phyloP scores from a whole-genome alignment of 2,329 filamentous ascomycete genomes.

The Calonectria montana region DNA sequence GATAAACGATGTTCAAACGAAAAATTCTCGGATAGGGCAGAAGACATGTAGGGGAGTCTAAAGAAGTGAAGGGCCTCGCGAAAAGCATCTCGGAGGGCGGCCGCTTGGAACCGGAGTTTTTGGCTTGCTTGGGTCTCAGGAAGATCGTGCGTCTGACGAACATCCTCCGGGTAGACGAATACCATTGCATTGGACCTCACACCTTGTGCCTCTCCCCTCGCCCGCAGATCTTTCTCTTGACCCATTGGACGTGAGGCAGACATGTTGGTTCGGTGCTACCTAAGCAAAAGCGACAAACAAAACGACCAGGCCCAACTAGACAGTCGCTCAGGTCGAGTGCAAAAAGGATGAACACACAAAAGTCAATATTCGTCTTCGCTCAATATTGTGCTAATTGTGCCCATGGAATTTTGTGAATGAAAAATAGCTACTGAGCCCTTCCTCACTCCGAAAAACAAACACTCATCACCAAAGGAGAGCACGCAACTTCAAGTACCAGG shows the following conservation, averaged over 20 bases:
- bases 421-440: neutral
- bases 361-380: neutral
- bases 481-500: slow-evolving; percentile 22
- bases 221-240: slow-evolving; percentile 18
- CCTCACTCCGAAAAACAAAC: neutral
- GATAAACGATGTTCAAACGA: slow-evolving; percentile 49
- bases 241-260: slow-evolving; percentile 4
- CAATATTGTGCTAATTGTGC: neutral
- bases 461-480: neutral
- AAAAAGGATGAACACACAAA: slow-evolving; percentile 6
- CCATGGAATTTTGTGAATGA: neutral
- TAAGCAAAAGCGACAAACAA: neutral
- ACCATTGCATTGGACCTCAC: slow-evolving; percentile 53
- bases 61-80: slow-evolving; percentile 48
- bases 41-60: slow-evolving; percentile 36
- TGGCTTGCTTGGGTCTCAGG: slow-evolving; percentile 58
- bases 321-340: neutral
- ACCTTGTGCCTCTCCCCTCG: slow-evolving; percentile 16
- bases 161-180: slow-evolving; percentile 58
- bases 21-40: slow-evolving; percentile 40
- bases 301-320: slow-evolving; percentile 1
- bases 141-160: slow-evolving; percentile 56
- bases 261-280: neutral
- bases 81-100: slow-evolving; percentile 55
- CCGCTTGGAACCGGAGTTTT: slow-evolving; percentile 60